phyloP scores from a whole-genome alignment of 1,284 basidiomycete species.

The Phenoliferia sp. region DNA sequence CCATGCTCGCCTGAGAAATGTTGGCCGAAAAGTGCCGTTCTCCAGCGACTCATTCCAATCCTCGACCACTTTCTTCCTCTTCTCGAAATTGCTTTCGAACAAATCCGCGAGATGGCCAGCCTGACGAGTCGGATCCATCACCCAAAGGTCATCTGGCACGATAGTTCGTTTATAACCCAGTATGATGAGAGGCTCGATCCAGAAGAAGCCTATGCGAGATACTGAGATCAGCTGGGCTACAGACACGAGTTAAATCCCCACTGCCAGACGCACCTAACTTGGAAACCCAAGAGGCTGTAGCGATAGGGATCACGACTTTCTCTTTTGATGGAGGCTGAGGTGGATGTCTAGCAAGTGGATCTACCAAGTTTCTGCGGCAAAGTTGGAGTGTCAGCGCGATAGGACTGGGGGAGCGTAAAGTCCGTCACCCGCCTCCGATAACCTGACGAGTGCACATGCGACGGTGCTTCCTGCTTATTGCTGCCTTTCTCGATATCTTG shows the following conservation, averaged over 20 bases:
- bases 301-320: conserved; percentile 59
- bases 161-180: conserved; percentile 57
- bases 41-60: conserved; percentile 41
- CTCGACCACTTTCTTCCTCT: conserved; percentile 34
- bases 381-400: not conserved
- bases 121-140: conserved; percentile 55
- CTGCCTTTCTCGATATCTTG: no score
- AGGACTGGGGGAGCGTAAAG: no score
- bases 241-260: not conserved
- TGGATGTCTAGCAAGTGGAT: conserved; percentile 34
- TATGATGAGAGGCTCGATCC: conserved; percentile 39
- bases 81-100: conserved; percentile 31
- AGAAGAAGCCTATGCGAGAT: conserved; percentile 1
- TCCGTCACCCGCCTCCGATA: no score
- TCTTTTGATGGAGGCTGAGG: conserved; percentile 56
- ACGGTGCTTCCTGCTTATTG: no score
- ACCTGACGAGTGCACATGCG: no score
- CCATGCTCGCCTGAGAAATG: conserved; percentile 17
- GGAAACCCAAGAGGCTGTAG: conserved; percentile 54
- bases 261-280: not conserved
- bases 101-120: conserved; percentile 52
- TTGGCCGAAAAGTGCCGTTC: conserved; percentile 30
- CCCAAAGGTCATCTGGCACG: conserved; percentile 15
- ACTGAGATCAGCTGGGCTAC: conserved; percentile 44
- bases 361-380: conserved; percentile 16